A percentile compares a stretch with the other conserved stretches of the same genome.
phyloP scores from a whole-genome alignment of 345 rosid species.

The Dipteronia sinensis region DNA sequence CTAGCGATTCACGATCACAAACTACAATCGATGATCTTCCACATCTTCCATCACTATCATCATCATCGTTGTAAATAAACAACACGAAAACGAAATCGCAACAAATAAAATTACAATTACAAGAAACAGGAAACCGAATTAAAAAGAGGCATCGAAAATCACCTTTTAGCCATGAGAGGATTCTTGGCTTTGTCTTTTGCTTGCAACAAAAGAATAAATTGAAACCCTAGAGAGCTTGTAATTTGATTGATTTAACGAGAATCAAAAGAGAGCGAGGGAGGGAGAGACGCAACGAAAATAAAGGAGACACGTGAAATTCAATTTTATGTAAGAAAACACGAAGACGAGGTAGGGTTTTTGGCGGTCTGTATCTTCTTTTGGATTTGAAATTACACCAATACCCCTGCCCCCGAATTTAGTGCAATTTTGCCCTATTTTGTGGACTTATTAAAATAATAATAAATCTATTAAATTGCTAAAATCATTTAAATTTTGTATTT shows the following conservation, averaged over 20 bases:
- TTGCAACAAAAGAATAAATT: constrained; percentile 3
- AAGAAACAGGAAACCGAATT: not conserved
- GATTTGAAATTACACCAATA: not conserved
- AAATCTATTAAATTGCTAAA: not conserved
- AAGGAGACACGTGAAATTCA: constrained; percentile 18
- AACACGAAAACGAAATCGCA: not conserved
- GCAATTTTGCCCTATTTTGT: not conserved
- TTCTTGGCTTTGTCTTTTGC: not conserved
- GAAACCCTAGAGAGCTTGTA: constrained; percentile 9
- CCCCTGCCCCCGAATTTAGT: not conserved
- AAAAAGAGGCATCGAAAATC: not conserved
- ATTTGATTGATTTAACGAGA: not conserved
- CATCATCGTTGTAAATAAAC: not conserved
- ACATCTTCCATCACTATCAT: not conserved
- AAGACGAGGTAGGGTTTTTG: constrained; percentile 21
- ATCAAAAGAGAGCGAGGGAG: constrained; percentile 6
- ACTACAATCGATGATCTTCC: not conserved
- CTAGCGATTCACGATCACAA: not conserved
- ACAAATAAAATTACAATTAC: not conserved
- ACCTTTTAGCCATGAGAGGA: not conserved
- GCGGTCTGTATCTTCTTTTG: constrained; percentile 9
- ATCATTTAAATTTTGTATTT: too few relatives aligned
- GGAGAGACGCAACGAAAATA: constrained; percentile 16
- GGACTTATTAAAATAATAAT: not conserved
- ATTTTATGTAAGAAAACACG: not conserved